Evolutionary conservation across 1,139 yeast species (phyloP), one percentile per base, ranked within the genome.

Genomic region (Yamadazyma mexicana): DNA sequence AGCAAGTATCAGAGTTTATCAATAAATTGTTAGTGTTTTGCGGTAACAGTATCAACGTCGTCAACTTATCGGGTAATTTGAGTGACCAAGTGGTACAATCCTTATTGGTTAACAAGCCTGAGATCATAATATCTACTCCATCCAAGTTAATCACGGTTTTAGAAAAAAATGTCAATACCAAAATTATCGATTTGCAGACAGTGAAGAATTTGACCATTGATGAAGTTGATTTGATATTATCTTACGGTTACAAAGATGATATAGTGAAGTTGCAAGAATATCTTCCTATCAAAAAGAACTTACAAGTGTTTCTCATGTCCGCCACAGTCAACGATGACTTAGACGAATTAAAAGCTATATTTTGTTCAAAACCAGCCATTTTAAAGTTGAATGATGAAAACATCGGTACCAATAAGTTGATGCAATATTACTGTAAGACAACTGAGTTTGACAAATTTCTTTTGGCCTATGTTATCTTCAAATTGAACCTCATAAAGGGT

Each of bases 291-390:
- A 82, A 81, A 58, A 83, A 83, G 52, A 81, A 83, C 40, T 69
- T 88, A 50, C 98, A 94, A 64, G 83, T 95, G 1, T 91, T 89
- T 65, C 69, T 94, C 50, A 92, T 92, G 98, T 87, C 96, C 61
- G 99, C 99, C 2, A 94, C 98, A 3, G 69, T 94, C 43, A 87
- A 83, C 56, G 95, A 87, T 37, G 98, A 92, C 46, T 79, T 91
- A 47, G 81, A 87, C 44, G 79, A 77, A 34, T 67, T 94, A 54
- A 92, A 92, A 62, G 59, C 69, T 33, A 76, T 78, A 54, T 89
- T 86, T 59, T 92, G 98, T 62, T 80, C 91, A 40, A 79, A 80
- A 50, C 95, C 97, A 2, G 96, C 95, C 0, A 77, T 88, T 32
- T 69, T 94, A 46, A 86, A 83, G 56, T 73, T 92, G 34, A 81